A percentile compares a stretch with the other conserved stretches of the same genome.
Evolutionary conservation across 805 yeast species (phyloP).

Genomic region (Lipomyces starkeyi): DNA sequence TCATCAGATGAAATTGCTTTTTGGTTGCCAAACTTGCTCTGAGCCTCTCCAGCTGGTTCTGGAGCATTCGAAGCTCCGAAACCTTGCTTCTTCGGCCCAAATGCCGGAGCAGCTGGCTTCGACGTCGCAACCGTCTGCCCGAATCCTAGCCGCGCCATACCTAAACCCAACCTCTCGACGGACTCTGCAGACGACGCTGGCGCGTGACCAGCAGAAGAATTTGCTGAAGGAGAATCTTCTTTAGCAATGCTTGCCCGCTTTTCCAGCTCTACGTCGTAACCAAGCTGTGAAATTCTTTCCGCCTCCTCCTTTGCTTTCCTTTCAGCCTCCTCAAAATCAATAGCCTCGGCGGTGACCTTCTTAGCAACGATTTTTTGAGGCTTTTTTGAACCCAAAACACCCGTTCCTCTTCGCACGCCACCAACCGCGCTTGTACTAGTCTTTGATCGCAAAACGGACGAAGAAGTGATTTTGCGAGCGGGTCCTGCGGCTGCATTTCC

Average conservation of each 20-base stretch:
- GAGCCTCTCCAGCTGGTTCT: conserved; percentile 42
- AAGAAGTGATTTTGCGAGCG: conserved; percentile 56
- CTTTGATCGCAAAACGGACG: conserved; percentile 42
- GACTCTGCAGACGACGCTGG: conserved; percentile 20
- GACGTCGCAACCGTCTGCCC: conserved; percentile 78
- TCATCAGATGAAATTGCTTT: conserved; percentile 97
- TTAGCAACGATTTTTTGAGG: conserved; percentile 45
- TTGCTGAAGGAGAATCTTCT: not conserved
- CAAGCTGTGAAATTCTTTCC: conserved; percentile 59
- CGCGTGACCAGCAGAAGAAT: conserved; percentile 20
- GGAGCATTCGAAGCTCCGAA: conserved; percentile 55
- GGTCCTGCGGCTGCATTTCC: conserved; percentile 40
- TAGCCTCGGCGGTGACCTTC: conserved; percentile 51
- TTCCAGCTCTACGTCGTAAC: conserved; percentile 49
- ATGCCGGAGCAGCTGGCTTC: conserved; percentile 46
- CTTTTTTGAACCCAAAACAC: conserved; percentile 46
- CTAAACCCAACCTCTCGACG: conserved; percentile 24
- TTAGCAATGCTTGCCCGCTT: conserved; percentile 10
- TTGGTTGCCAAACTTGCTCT: conserved; percentile 76
- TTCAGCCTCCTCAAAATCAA: conserved; percentile 71
- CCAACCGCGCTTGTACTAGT: conserved; percentile 29
- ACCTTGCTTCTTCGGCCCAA: conserved; percentile 42
- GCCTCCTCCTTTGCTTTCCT: conserved; percentile 83
- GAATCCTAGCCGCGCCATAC: conserved; percentile 78
- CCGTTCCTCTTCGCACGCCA: conserved; percentile 35